phyloP scores from a whole-genome alignment of 2,329 filamentous ascomycete genomes.

The Fusarium verticillioides region DNA sequence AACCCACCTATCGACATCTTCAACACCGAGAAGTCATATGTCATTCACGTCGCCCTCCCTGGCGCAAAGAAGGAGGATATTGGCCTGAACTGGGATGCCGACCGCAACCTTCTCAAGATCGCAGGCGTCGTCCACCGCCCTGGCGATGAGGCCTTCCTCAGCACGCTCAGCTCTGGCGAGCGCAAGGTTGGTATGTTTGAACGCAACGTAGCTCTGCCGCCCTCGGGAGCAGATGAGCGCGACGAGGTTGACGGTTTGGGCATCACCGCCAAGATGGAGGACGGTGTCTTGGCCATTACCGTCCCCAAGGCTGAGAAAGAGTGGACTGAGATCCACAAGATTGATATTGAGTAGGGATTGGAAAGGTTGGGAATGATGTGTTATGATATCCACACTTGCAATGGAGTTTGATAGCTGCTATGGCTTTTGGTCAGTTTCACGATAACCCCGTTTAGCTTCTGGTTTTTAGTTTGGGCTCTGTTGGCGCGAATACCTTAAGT shows the following conservation, averaged over 20 bases:
- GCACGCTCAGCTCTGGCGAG: slow-evolving; percentile 71
- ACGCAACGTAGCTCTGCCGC: slow-evolving; percentile 72
- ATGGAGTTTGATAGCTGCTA: slow-evolving; percentile 23
- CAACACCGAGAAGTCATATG: slow-evolving; percentile 71
- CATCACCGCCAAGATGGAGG: slow-evolving; percentile 81
- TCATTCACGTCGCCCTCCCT: slow-evolving; percentile 80
- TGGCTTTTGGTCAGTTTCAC: slow-evolving; percentile 1
- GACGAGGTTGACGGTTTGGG: slow-evolving; percentile 72
- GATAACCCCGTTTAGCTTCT: background rate
- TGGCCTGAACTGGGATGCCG: slow-evolving; percentile 79
- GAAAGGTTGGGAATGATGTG: background rate
- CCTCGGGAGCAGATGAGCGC: slow-evolving; percentile 53
- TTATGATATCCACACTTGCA: slow-evolving; percentile 21
- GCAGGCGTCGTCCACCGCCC: slow-evolving; percentile 79
- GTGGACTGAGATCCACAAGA: slow-evolving; percentile 71
- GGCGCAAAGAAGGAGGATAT: slow-evolving; percentile 84
- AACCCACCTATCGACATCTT: slow-evolving; percentile 80
- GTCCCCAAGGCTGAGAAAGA: slow-evolving; percentile 78
- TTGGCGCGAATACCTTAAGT: background rate
- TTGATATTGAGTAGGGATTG: slow-evolving; percentile 64
- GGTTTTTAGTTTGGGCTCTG: background rate
- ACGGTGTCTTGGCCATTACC: slow-evolving; percentile 80
- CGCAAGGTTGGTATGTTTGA: slow-evolving; percentile 80
- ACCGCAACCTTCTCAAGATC: slow-evolving; percentile 72
- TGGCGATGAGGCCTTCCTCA: slow-evolving; percentile 75